These are phyloP conservation scores for Pseudocercospora musae DNA, from an alignment of 2,329 filamentous ascomycete species.

Conservation along the genomic window DNA sequence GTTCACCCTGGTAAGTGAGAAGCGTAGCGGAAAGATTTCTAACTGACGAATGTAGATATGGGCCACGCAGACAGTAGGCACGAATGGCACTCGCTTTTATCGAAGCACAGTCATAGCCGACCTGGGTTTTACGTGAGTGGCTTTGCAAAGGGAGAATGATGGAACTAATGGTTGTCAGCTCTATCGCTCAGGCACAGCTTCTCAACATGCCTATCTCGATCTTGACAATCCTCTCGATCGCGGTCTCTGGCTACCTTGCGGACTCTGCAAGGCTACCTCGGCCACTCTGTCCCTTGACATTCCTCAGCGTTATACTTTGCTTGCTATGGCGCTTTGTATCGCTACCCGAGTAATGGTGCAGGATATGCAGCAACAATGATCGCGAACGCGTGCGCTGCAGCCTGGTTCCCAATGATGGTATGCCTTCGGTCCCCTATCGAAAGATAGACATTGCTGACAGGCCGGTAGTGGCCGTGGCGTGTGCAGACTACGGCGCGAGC, in stretches of 20 bases:
- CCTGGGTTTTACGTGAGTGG: constrained; percentile 14
- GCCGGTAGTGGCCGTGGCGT: background rate
- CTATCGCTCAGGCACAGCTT: constrained; percentile 16
- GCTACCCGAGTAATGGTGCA: constrained; percentile 1
- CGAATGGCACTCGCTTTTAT: constrained; percentile 44
- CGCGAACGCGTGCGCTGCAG: background rate
- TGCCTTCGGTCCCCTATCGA: background rate
- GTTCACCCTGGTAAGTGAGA: constrained; percentile 36
- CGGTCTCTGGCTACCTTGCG: constrained; percentile 11
- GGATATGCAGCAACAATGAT: constrained; percentile 6
- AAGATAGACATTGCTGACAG: background rate
- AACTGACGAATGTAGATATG: constrained; percentile 32
- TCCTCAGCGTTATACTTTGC: constrained; percentile 5
- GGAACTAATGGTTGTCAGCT: background rate
- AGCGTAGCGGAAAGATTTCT: background rate
- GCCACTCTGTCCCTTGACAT: constrained; percentile 1
- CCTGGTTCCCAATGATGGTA: constrained; percentile 6
- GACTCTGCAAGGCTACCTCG: constrained; percentile 2
- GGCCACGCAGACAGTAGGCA: constrained; percentile 48
- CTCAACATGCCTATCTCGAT: constrained; percentile 15
- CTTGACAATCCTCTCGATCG: constrained; percentile 13
- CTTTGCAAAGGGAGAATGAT: background rate
- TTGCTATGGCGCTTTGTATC: constrained; percentile 4
- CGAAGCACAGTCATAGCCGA: constrained; percentile 41
- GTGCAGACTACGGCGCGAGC: background rate